Conservation (phyloP, 345 rosid genomes). For the Sonneratia caseolaris region DNA sequence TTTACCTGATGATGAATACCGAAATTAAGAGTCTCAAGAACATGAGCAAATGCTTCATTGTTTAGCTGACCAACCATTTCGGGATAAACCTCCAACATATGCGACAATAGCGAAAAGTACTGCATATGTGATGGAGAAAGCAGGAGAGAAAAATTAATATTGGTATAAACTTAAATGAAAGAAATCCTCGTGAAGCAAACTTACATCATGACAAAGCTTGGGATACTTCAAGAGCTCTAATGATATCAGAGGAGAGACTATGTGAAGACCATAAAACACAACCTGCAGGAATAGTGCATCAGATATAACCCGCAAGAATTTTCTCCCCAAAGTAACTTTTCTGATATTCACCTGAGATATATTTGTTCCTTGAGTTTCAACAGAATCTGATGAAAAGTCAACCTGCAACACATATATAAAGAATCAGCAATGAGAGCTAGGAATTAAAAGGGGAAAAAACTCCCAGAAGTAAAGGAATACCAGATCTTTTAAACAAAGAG, state of each 20-base stretch:
- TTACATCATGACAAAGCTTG: constrained; percentile 94
- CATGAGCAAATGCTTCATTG: constrained; percentile 64
- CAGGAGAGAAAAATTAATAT: constrained; percentile 13
- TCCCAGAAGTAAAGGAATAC: constrained; percentile 17
- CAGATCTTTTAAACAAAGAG: constrained; percentile 90
- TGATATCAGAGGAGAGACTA: constrained; percentile 77
- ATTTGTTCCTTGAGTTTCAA: constrained; percentile 54
- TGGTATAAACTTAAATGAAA: background rate
- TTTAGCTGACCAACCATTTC: constrained; percentile 71
- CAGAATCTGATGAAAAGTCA: constrained; percentile 82
- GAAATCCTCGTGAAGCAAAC: constrained; percentile 13
- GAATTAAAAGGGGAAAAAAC: constrained; percentile 7
- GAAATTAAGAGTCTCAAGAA: constrained; percentile 72
- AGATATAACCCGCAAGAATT: constrained; percentile 16
- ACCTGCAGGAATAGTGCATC: constrained; percentile 46
- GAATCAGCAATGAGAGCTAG: background rate
- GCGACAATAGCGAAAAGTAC: constrained; percentile 83
- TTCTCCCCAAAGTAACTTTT: constrained; percentile 8
- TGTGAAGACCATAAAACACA: constrained; percentile 85
- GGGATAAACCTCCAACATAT: constrained; percentile 93
- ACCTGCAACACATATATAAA: constrained; percentile 33
- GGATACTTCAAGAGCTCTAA: constrained; percentile 94
- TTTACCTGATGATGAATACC: constrained; percentile 94
- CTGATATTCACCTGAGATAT: constrained; percentile 64
- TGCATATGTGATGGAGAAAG: constrained; percentile 26